Evolutionary conservation across 257 asterid species (phyloP), one percentile per base, ranked within the genome.

Genomic region (Salvia miltiorrhiza): DNA sequence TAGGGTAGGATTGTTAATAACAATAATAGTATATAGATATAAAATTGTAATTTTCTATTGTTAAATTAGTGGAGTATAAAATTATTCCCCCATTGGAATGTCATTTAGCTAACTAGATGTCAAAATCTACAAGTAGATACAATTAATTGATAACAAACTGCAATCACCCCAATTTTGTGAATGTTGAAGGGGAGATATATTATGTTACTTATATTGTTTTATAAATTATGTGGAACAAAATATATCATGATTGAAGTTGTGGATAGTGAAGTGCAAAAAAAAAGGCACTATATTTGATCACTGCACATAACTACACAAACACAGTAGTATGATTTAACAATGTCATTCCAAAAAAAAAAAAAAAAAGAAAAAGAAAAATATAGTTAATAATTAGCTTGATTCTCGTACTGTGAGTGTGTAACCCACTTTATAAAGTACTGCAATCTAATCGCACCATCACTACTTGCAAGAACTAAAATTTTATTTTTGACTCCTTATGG

Each of bases 341-440:
- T 40, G 67, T 62, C 67, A 43, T 4, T 23, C 69, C 20, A 45
- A 24, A 35, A 14, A 11, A 12, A 10, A 7, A 30, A 30, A 30
- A 30, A 28, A 28, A 30, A 30, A 30, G n/a, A n/a, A n/a, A n/a
- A n/a, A n/a, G n/a, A n/a, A n/a, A n/a, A n/a, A n/a, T n/a, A 20
- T 33, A 9, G 48, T 49, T 19, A 50, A 9, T 63, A 26, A 30
- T n/a, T 30, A 57, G 69, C 4, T 44, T 63, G 54, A 24, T 44
- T 63, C 56, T 63, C 54, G 41, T 63, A 44, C 57, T 44, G 14
- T 20, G 12, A 50, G 58, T 52, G 8, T 52, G 58, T 49, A 11
- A 63, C 44, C 53, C 56, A 63, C 57, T 44, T 23, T 26, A 28
- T 44, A 63, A 45, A 63, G 69, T 44, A 63, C 72, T 16, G 44